phyloP scores from a whole-genome alignment of 345 rosid genomes.

The Citrus reticulata region DNA sequence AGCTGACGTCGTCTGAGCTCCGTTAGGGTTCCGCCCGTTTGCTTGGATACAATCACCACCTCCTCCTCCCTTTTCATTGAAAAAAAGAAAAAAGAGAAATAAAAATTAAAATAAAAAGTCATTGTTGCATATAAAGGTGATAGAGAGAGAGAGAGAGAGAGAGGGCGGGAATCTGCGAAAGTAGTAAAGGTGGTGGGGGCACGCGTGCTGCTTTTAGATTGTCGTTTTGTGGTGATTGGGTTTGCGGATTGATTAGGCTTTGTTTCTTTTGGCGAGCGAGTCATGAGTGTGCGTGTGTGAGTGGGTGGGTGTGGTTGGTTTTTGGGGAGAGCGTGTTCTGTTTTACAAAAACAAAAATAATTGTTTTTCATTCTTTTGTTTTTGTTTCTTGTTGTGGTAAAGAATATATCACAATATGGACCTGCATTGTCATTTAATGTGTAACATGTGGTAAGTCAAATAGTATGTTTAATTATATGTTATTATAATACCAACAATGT shows the following conservation, averaged over 20 bases:
- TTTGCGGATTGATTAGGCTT: background rate
- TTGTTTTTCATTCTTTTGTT: background rate
- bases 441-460: no score
- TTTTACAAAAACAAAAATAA: background rate
- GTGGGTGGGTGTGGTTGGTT: background rate
- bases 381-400: background rate
- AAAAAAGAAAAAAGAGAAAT: background rate
- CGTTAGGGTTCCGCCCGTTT: constrained; percentile 24
- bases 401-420: no score
- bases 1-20: constrained; percentile 28
- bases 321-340: background rate
- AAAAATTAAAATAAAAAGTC: background rate
- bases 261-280: background rate
- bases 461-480: no score
- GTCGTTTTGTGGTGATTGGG: constrained; percentile 45
- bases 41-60: constrained; percentile 53
- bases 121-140: background rate
- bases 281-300: background rate
- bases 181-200: constrained; percentile 21
- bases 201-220: constrained; percentile 75
- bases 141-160: background rate
- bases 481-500: no score
- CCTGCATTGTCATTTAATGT: no score
- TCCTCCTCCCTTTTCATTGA: constrained; percentile 27
- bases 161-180: constrained; percentile 44